Conservation (phyloP, 306 rosid species). For the Spatholobus suberectus region DNA sequence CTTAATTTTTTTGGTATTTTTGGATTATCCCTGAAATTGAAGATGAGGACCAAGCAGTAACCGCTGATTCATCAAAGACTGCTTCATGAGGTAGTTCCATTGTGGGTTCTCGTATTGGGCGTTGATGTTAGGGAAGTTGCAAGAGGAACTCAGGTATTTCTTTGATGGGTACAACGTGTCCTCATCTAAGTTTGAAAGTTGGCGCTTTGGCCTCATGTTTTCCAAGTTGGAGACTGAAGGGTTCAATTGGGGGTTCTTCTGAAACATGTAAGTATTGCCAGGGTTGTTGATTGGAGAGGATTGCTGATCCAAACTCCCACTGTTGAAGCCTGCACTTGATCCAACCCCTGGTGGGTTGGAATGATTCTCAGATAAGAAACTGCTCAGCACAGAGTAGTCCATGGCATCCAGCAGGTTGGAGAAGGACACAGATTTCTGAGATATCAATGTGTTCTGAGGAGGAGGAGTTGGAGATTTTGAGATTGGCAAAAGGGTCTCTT, state of each 20-base stretch:
- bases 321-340: slow-evolving; percentile 37
- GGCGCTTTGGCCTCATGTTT: slow-evolving; percentile 53
- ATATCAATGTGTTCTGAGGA: slow-evolving; percentile 35
- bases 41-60: slow-evolving; percentile 59
- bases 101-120: slow-evolving; percentile 48
- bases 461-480: background rate
- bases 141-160: slow-evolving; percentile 49
- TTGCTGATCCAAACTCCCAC: slow-evolving; percentile 40
- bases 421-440: slow-evolving; percentile 67
- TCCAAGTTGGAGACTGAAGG: slow-evolving; percentile 34
- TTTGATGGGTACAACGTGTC: slow-evolving; percentile 53
- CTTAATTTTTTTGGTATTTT: background rate
- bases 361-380: slow-evolving; percentile 53
- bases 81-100: slow-evolving; percentile 53
- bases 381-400: slow-evolving; percentile 63
- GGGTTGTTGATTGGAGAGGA: slow-evolving; percentile 17
- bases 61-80: slow-evolving; percentile 53
- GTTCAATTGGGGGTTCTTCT: slow-evolving; percentile 46
- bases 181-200: slow-evolving; percentile 43
- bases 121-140: slow-evolving; percentile 48
- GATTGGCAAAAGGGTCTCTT: slow-evolving; percentile 40
- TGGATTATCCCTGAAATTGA: slow-evolving; percentile 50
- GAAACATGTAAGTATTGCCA: slow-evolving; percentile 33
- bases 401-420: slow-evolving; percentile 63
- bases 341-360: slow-evolving; percentile 44